phyloP scores from a whole-genome alignment of 73 alveolate genomes.

The Blepharisma japonicum region DNA sequence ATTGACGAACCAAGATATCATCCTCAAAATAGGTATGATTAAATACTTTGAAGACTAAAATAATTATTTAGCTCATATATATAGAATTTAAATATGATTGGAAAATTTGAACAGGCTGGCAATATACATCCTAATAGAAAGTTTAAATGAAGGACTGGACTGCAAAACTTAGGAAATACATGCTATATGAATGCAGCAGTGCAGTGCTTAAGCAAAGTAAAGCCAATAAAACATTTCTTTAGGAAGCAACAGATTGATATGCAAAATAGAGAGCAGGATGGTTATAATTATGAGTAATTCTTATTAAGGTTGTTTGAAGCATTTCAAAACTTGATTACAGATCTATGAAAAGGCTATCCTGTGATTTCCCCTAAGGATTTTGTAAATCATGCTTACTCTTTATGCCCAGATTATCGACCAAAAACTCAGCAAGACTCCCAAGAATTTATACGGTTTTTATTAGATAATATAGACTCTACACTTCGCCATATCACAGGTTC shows the following conservation, averaged over 20 bases:
- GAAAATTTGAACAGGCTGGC: no score
- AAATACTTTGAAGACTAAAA: no score
- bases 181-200: constrained; percentile 18
- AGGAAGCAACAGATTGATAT: not conserved
- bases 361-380: not conserved
- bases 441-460: not conserved
- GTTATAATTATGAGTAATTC: not conserved
- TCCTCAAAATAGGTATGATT: no score
- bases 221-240: not conserved
- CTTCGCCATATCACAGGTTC: not conserved
- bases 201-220: not conserved
- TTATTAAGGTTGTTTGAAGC: not conserved
- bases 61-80: no score
- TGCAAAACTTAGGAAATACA: constrained; percentile 18
- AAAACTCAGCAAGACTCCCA: constrained; percentile 24
- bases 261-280: not conserved
- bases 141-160: no score
- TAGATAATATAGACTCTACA: not conserved
- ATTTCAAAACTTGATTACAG: not conserved
- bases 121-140: no score
- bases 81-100: no score
- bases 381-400: not conserved
- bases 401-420: not conserved
- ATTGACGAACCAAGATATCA: no score
- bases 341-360: not conserved